Percentiles rank a stretch among this genome's conserved stretches.
phyloP scores from a whole-genome alignment of 73 alveolate species.

The Uronychia setigera region DNA sequence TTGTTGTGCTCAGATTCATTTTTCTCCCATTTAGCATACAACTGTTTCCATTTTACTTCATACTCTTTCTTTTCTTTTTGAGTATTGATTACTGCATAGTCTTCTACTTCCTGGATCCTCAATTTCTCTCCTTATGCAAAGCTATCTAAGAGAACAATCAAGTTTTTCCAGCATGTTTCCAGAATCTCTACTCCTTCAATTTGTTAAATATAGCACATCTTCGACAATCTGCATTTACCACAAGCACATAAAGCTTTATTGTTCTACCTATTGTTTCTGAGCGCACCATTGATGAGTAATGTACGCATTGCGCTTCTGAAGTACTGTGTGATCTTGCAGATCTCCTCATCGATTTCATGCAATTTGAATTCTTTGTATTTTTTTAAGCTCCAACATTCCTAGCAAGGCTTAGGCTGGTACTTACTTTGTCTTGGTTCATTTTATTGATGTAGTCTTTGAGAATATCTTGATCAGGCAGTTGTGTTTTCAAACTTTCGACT shows the following conservation, averaged over 20 bases:
- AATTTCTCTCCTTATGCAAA: not conserved
- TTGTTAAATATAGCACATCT: not conserved
- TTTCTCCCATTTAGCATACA: not conserved
- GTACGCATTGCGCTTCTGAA: not conserved
- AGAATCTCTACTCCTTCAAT: not conserved
- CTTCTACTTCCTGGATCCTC: not conserved
- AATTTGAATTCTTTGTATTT: not conserved
- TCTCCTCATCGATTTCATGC: not conserved
- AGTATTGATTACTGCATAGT: not conserved
- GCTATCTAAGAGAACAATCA: not conserved
- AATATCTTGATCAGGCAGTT: not conserved
- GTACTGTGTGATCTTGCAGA: not conserved
- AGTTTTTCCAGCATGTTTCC: not conserved
- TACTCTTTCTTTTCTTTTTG: not conserved
- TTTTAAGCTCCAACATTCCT: not conserved
- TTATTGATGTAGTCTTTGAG: not conserved
- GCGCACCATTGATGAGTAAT: not conserved
- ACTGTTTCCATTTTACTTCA: not conserved
- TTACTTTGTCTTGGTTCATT: not conserved
- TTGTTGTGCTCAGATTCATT: not conserved
- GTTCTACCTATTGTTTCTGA: not conserved
- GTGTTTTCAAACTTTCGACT: not conserved
- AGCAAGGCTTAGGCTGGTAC: not conserved
- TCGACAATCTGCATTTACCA: not conserved
- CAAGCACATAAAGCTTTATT: not conserved